Percentiles rank a stretch among this genome's conserved stretches.
Evolutionary conservation across 805 yeast species (phyloP).

Genomic region (Cyberlindnera euphorbiae): DNA sequence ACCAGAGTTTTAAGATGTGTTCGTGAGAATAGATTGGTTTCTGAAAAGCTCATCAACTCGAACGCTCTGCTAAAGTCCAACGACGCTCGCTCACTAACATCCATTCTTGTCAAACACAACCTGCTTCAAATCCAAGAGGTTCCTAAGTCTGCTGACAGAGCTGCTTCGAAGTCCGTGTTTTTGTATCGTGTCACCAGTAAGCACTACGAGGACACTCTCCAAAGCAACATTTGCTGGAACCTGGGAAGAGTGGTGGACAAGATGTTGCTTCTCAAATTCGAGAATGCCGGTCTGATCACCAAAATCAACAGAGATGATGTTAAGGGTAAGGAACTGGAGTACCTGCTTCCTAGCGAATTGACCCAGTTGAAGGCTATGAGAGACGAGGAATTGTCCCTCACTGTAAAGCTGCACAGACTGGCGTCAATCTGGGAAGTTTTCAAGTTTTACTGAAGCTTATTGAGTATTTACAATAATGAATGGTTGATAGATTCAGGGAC

Average conservation of each 20-base stretch:
- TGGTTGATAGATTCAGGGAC: too few relatives aligned
- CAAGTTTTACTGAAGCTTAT: conserved; percentile 26
- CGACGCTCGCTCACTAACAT: conserved; percentile 67
- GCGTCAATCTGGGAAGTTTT: conserved; percentile 54
- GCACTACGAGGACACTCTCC: conserved; percentile 43
- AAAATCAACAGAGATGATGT: conserved; percentile 91
- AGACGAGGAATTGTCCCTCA: conserved; percentile 48
- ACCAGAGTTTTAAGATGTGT: conserved; percentile 76
- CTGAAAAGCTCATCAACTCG: conserved; percentile 78
- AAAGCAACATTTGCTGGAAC: conserved; percentile 43
- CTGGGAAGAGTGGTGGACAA: conserved; percentile 44
- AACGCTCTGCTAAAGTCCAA: conserved; percentile 72
- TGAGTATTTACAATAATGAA: too few relatives aligned
- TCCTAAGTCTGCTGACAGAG: conserved; percentile 86
- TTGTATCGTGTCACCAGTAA: conserved; percentile 67
- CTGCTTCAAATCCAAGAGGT: conserved; percentile 88
- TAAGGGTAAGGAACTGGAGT: conserved; percentile 70
- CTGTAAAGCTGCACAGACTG: conserved; percentile 52
- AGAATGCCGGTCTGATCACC: conserved; percentile 61
- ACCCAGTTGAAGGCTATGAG: conserved; percentile 61
- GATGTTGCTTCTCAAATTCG: conserved; percentile 50
- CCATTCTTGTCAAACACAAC: conserved; percentile 61
- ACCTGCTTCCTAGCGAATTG: conserved; percentile 70
- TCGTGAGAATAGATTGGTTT: conserved; percentile 62
- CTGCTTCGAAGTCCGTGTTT: conserved; percentile 83